phyloP scores from a whole-genome alignment of 108 stramenopile genomes.

The Pseudonitzschia delicatissima region DNA sequence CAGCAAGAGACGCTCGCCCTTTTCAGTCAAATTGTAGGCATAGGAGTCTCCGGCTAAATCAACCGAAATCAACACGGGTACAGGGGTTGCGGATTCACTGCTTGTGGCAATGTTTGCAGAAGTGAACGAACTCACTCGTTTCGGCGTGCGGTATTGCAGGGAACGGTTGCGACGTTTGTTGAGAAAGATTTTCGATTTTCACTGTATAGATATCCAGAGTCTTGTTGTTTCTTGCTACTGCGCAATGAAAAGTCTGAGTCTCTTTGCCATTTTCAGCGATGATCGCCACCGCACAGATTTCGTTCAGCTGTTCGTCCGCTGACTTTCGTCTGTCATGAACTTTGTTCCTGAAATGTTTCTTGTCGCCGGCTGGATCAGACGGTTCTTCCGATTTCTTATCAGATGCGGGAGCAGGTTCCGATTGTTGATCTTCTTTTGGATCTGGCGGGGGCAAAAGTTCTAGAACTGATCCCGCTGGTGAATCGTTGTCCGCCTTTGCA shows the following conservation, averaged over 20 bases:
- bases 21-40: conserved; percentile 48
- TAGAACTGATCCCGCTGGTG: not conserved
- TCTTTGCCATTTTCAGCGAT: conserved; percentile 13
- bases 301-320: conserved; percentile 18
- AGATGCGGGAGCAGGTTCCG: not conserved
- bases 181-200: not conserved
- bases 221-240: conserved; percentile 63
- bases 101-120: conserved; percentile 25
- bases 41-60: conserved; percentile 79
- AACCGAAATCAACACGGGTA: conserved; percentile 51
- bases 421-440: not conserved
- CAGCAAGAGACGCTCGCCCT: conserved; percentile 43
- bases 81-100: not conserved
- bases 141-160: conserved; percentile 42
- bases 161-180: too few relatives aligned
- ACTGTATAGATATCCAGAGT: conserved; percentile 47
- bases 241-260: conserved; percentile 32
- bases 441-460: conserved; percentile 3
- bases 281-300: conserved; percentile 61
- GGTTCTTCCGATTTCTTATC: not conserved
- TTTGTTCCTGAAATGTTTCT: not conserved
- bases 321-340: not conserved
- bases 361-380: not conserved
- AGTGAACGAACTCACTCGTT: conserved; percentile 48
- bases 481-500: not conserved